Evolutionary conservation across 176 grass and related monocot species (phyloP).

Genomic region (Ampelocalamus luodianensis): DNA sequence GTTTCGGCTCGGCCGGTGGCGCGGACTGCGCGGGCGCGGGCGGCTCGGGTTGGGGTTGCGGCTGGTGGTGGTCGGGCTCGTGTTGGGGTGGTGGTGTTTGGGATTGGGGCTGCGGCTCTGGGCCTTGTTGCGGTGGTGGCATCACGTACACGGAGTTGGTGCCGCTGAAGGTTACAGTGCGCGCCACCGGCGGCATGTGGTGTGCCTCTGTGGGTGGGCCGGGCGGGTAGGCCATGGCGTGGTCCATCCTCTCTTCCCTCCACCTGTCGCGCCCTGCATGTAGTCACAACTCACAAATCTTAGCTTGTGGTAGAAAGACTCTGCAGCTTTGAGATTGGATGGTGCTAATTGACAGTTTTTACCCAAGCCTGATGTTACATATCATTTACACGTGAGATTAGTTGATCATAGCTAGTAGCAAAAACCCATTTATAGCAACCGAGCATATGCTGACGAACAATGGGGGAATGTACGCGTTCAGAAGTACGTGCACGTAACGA

Average conservation of each 20-base stretch:
- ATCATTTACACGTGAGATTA: neutral
- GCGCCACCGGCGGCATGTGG: constrained; percentile 51
- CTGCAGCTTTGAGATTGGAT: neutral
- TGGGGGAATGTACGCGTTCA: no score
- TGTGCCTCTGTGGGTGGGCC: constrained; percentile 49
- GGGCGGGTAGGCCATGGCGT: constrained; percentile 44
- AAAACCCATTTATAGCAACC: neutral
- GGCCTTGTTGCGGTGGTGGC: neutral
- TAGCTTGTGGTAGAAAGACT: neutral
- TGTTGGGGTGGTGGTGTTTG: neutral
- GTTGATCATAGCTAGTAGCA: neutral
- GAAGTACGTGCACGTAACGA: no score
- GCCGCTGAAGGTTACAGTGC: constrained; percentile 64
- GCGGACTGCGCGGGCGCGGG: neutral
- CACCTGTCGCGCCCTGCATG: constrained; percentile 56
- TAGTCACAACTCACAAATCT: neutral
- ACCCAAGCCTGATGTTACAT: neutral
- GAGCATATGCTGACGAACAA: no score
- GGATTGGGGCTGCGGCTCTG: constrained; percentile 34
- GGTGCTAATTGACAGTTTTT: no score
- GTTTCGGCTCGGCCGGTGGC: constrained; percentile 18
- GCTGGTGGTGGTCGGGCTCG: constrained; percentile 11
- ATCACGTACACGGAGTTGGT: constrained; percentile 57
- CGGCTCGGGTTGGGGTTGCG: constrained; percentile 34
- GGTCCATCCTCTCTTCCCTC: constrained; percentile 39